phyloP scores from a whole-genome alignment of 1,284 basidiomycete genomes.

The Exsudoporus floridanus region DNA sequence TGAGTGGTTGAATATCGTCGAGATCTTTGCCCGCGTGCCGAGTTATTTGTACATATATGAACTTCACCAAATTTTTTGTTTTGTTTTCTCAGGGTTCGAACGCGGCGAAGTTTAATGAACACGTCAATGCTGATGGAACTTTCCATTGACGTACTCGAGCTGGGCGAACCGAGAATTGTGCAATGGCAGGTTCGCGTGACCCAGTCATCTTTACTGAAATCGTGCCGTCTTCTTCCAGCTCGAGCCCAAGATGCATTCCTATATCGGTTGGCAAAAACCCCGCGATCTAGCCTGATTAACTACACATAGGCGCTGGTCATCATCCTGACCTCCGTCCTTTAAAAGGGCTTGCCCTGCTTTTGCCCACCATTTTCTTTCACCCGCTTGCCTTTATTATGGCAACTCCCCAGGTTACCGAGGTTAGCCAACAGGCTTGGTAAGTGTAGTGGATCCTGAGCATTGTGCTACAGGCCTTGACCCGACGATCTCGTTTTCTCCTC shows the following conservation, averaged over 20 bases:
- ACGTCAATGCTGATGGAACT: constrained; percentile 37
- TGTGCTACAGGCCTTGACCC: constrained; percentile 23
- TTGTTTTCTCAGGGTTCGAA: constrained; percentile 26
- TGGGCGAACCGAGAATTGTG: constrained; percentile 24
- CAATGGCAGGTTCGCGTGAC: constrained; percentile 32
- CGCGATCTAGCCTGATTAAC: constrained; percentile 45
- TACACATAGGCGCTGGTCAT: constrained; percentile 38
- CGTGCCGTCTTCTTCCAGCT: constrained; percentile 22
- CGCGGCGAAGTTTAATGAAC: constrained; percentile 30
- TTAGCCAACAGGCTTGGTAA: constrained; percentile 61
- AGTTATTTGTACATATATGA: constrained; percentile 39
- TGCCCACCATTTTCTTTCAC: constrained; percentile 35
- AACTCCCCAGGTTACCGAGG: constrained; percentile 52
- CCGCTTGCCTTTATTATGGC: constrained; percentile 49
- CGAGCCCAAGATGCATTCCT: constrained; percentile 28
- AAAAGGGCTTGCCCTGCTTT: constrained; percentile 42
- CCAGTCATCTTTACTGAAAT: constrained; percentile 23
- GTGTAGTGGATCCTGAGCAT: constrained; percentile 26
- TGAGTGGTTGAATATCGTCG: constrained; percentile 13
- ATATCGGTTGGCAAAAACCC: constrained; percentile 38
- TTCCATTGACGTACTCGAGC: constrained; percentile 36
- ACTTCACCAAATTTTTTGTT: constrained; percentile 24
- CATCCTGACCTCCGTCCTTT: constrained; percentile 42
- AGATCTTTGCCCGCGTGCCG: constrained; percentile 13
- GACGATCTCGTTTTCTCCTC: constrained; percentile 21